Evolutionary conservation across 2,329 filamentous ascomycete species (phyloP).

Genomic region (Penicillium sp.): DNA sequence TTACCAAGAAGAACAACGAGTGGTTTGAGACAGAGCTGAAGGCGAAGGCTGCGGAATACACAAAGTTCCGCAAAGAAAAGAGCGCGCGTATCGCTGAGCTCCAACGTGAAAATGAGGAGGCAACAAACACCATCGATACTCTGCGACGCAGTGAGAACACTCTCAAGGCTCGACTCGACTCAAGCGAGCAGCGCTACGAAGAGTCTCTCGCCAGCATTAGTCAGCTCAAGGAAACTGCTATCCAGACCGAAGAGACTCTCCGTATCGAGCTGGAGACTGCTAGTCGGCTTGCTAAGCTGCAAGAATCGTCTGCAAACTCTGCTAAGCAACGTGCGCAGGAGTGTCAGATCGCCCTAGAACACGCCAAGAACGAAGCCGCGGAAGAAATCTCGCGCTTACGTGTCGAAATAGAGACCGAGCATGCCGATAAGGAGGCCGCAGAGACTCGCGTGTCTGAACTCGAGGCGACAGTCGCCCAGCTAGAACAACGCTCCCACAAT

Average conservation of each 20-base stretch:
- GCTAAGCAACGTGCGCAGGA: conserved; percentile 64
- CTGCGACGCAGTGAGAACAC: conserved; percentile 78
- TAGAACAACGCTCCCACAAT: conserved; percentile 57
- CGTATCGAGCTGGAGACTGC: conserved; percentile 82
- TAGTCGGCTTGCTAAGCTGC: conserved; percentile 75
- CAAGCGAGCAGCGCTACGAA: conserved; percentile 83
- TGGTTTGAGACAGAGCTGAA: conserved; percentile 93
- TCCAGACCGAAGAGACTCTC: conserved; percentile 82
- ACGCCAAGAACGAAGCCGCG: conserved; percentile 64
- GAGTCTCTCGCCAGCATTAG: conserved; percentile 81
- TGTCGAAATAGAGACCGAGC: conserved; percentile 60
- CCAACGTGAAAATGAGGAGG: conserved; percentile 85
- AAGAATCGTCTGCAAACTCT: conserved; percentile 62
- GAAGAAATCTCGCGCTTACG: conserved; percentile 59
- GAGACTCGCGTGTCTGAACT: conserved; percentile 67
- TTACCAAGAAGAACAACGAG: conserved; percentile 86
- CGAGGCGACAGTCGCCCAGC: conserved; percentile 63
- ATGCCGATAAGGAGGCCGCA: conserved; percentile 63
- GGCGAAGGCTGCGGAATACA: conserved; percentile 81
- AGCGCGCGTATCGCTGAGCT: conserved; percentile 84
- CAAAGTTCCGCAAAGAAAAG: conserved; percentile 94
- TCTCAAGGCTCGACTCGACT: conserved; percentile 78
- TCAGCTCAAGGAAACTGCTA: conserved; percentile 79
- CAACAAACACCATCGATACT: conserved; percentile 73
- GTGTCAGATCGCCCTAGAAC: conserved; percentile 59